Conservation (phyloP, 148 eudicot genomes). For the Rhododendron ovatum region DNA sequence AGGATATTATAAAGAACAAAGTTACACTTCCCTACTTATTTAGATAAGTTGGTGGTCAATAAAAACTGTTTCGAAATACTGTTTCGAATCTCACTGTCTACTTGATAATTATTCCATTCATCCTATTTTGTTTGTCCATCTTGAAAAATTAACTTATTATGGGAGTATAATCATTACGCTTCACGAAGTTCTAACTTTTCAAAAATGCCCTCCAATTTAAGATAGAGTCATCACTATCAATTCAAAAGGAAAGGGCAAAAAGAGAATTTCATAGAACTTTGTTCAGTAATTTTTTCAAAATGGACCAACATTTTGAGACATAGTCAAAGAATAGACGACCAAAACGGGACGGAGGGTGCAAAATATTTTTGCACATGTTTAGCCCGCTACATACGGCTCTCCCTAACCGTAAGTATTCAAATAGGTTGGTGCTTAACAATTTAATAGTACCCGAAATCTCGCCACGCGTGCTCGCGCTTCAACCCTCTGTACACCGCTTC, state of each 20-base stretch:
- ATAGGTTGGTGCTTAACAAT: too few relatives aligned
- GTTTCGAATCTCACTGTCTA: neutral
- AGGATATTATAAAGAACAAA: neutral
- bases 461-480: constrained; percentile 59
- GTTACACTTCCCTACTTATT: neutral
- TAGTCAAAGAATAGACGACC: too few relatives aligned
- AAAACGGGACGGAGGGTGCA: too few relatives aligned
- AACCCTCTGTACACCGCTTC: constrained; percentile 72
- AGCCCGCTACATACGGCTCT: too few relatives aligned
- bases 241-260: neutral
- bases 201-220: neutral
- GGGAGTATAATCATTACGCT: neutral
- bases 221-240: neutral
- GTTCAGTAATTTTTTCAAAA: too few relatives aligned
- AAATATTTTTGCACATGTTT: too few relatives aligned
- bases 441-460: constrained; percentile 35
- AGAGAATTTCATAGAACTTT: neutral
- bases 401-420: too few relatives aligned
- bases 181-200: neutral
- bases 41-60: neutral
- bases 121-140: neutral
- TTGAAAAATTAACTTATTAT: too few relatives aligned
- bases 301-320: too few relatives aligned
- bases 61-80: too few relatives aligned
- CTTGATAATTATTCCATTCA: neutral